phyloP scores from a whole-genome alignment of 768 basidiomycete species.

The Chalciporus piperatus region DNA sequence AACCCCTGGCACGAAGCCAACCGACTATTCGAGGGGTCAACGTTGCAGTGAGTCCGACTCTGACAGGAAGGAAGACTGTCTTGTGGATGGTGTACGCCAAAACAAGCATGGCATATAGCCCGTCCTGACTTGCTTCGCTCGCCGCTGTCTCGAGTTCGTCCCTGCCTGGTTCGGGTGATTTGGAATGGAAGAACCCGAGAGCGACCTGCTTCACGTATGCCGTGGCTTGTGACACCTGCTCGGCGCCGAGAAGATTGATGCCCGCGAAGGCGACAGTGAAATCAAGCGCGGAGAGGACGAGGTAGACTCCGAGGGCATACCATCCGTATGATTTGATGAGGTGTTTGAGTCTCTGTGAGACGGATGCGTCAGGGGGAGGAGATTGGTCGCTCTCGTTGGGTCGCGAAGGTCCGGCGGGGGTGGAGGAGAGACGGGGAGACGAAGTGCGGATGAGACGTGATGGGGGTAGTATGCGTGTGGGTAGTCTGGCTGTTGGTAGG shows the following conservation, averaged over 20 bases:
- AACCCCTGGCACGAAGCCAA: slow-evolving; percentile 79
- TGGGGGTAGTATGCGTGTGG: slow-evolving; percentile 25
- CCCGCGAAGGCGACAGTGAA: slow-evolving; percentile 82
- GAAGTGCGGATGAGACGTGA: slow-evolving; percentile 24
- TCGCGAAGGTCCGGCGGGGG: slow-evolving; percentile 19
- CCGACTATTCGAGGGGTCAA: slow-evolving; percentile 83
- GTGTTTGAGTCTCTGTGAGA: slow-evolving; percentile 71
- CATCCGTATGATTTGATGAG: slow-evolving; percentile 92
- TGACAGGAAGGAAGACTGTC: slow-evolving; percentile 83
- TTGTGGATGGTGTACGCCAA: slow-evolving; percentile 97
- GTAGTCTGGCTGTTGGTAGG: slow-evolving; percentile 45
- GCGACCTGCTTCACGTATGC: slow-evolving; percentile 52
- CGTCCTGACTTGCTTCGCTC: slow-evolving; percentile 51
- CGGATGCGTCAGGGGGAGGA: slow-evolving; percentile 48
- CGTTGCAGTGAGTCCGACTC: slow-evolving; percentile 85
- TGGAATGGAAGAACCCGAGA: slow-evolving; percentile 43
- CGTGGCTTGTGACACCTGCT: slow-evolving; percentile 75
- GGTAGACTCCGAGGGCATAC: slow-evolving; percentile 93
- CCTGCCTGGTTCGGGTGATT: slow-evolving; percentile 61
- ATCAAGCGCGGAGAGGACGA: slow-evolving; percentile 70
- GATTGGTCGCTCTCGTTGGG: slow-evolving; percentile 12
- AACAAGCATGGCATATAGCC: slow-evolving; percentile 88
- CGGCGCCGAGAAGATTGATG: slow-evolving; percentile 86
- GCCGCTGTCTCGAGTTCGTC: slow-evolving; percentile 56
- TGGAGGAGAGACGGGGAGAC: slow-evolving; percentile 43